A percentile compares a stretch with the other conserved stretches of the same genome.
Conservation (phyloP, 2,329 filamentous ascomycete species). For the Pseudogymnoascus sp. region DNA sequence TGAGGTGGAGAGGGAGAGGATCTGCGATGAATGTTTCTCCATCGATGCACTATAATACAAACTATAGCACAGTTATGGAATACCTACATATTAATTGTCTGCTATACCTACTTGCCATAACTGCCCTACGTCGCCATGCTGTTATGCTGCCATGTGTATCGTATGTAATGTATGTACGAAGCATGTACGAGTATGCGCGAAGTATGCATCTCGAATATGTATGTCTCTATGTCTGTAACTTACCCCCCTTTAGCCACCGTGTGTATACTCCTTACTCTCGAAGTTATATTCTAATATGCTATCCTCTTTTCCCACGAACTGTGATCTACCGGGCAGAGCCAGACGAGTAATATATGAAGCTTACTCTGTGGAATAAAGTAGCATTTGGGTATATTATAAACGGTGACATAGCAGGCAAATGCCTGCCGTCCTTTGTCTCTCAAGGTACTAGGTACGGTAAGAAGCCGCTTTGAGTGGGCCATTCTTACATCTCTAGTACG, state of each 20-base stretch:
- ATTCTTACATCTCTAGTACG: background rate
- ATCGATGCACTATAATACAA: background rate
- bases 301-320: background rate
- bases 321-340: background rate
- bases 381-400: background rate
- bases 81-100: background rate
- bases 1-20: background rate
- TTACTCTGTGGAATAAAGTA: background rate
- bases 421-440: background rate
- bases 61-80: background rate
- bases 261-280: background rate
- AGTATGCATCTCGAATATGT: background rate
- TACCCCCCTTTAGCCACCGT: background rate
- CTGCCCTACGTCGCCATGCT: background rate
- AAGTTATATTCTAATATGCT: background rate
- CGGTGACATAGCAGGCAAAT: background rate
- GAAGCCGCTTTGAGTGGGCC: background rate
- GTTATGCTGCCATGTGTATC: constrained; percentile 1
- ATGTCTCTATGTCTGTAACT: background rate
- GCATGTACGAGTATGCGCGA: background rate
- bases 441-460: background rate
- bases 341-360: background rate
- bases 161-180: background rate
- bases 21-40: constrained; percentile 3
- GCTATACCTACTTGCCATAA: background rate